Base-by-base conservation (phyloP, 306 rosid genomes). In the Purshia tridentata region DNA sequence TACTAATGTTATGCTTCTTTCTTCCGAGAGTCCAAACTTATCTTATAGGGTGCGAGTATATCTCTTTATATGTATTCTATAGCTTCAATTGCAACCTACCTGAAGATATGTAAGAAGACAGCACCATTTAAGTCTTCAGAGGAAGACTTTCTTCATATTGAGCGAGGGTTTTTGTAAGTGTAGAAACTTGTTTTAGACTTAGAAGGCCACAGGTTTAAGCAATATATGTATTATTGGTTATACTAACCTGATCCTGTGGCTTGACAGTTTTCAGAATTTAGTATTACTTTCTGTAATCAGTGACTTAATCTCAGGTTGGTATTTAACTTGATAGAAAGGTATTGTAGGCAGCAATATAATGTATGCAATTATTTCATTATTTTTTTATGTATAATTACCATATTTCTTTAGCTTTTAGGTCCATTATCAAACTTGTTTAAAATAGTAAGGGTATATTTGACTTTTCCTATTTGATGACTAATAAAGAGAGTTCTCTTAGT, bases 111-210 rank as follows among this genome's bases (percentile, higher is more conserved):
- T 55, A 44, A n/a, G 59, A 77, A 63, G 69, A 73, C 79, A 76
- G n/a, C 74, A 72, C 71, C 68, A 42, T 75, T 77, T 64, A 58
- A 58, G 50, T 67, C 48, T 23, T 67, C 72, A 37, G 60, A 76
- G 19, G 47, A 71, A 55, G 41, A 35, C 47, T 48, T 29, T 61
- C 44, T 75, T 39, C 56, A 41, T 23, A 51, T 52, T 65, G 39
- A 48, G 46, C 42, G 5, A 2, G 51, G 53, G 53, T 5, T 44
- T 54, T 56, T 67, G 48, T 67, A 55, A 22, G 66, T 65, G 71
- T 54, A 56, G 59, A 68, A 69, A 75, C 50, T 65, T 76, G 29
- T 48, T 78, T 66, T 68, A 49, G 63, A 65, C 20, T 13, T 37
- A 60, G 73, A 68, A 22, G 74, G 42, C 39, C 44, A 18, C 47